A percentile compares a stretch with the other conserved stretches of the same genome.
Evolutionary conservation across 1,284 basidiomycete species (phyloP).

Genomic region (Marasmius oreades): DNA sequence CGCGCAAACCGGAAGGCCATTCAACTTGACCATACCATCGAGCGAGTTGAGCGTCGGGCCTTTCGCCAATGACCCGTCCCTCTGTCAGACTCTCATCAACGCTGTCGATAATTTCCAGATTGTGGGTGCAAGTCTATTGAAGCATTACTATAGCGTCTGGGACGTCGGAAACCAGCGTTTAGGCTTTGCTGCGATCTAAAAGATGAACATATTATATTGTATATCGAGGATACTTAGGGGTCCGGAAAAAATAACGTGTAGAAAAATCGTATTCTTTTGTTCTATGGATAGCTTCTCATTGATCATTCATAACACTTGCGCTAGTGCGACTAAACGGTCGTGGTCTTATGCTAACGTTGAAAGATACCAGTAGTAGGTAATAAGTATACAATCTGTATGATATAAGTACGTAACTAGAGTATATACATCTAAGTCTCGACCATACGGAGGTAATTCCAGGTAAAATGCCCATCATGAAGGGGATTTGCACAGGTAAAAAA

Average conservation of each 20-base stretch:
- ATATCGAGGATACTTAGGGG: not conserved
- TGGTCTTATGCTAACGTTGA: not conserved
- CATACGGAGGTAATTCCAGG: conserved; percentile 1
- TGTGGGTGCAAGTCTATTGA: conserved; percentile 49
- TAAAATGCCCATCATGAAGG: not conserved
- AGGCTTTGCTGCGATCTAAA: conserved; percentile 39
- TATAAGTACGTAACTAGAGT: no score
- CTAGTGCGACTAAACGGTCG: no score
- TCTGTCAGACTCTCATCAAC: conserved; percentile 56
- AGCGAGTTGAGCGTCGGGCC: conserved; percentile 54
- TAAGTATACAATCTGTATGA: conserved; percentile 1
- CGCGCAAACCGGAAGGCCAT: conserved; percentile 38
- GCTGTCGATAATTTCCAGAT: conserved; percentile 46
- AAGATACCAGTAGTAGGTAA: not conserved
- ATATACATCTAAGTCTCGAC: conserved; percentile 5
- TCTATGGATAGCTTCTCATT: no score
- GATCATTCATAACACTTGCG: no score
- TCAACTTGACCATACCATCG: conserved; percentile 54
- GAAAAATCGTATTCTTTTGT: no score
- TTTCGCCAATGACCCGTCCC: conserved; percentile 41
- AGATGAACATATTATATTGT: not conserved
- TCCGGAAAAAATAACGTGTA: no score
- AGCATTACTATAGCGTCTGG: conserved; percentile 58
- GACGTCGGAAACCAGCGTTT: conserved; percentile 44
- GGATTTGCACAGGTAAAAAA: not conserved